Conservation (phyloP, 1,284 basidiomycete species). For the Pholiota adiposa region DNA sequence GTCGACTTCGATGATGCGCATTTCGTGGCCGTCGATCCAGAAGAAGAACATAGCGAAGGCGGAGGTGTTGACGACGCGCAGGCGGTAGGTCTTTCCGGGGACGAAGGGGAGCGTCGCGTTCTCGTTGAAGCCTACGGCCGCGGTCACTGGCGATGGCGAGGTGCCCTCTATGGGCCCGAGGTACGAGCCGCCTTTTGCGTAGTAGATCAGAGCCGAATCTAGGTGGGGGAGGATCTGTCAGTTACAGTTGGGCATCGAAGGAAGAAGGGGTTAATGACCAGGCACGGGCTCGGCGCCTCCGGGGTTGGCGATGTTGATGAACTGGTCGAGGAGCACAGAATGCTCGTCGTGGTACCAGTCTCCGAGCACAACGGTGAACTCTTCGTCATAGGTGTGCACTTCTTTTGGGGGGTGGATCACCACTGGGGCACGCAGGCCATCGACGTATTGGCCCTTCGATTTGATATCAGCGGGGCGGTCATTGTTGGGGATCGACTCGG, state of each 20-base stretch:
- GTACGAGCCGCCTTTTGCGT: constrained; percentile 76
- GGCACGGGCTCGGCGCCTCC: constrained; percentile 89
- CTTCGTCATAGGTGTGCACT: constrained; percentile 83
- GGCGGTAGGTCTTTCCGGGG: constrained; percentile 80
- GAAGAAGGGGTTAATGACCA: constrained; percentile 40
- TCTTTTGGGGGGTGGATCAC: constrained; percentile 73
- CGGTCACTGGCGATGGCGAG: constrained; percentile 48
- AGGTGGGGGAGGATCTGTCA: background rate
- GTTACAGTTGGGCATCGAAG: background rate
- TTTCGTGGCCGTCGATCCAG: constrained; percentile 91
- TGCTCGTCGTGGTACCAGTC: constrained; percentile 91
- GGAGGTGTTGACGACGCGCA: constrained; percentile 80
- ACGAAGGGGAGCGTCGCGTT: constrained; percentile 86
- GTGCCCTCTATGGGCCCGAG: constrained; percentile 61
- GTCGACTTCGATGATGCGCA: constrained; percentile 86
- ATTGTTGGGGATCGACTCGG: background rate
- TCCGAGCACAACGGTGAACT: constrained; percentile 83
- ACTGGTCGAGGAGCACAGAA: constrained; percentile 62
- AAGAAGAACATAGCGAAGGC: constrained; percentile 81
- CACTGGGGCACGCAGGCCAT: constrained; percentile 82
- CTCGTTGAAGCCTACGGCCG: constrained; percentile 80
- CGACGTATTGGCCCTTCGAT: constrained; percentile 81
- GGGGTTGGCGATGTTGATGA: constrained; percentile 79
- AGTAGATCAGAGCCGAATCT: constrained; percentile 88
- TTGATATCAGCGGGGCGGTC: background rate